These are phyloP conservation scores for Russula emetica DNA, from an alignment of 768 basidiomycete genomes.

Conservation along the genomic window DNA sequence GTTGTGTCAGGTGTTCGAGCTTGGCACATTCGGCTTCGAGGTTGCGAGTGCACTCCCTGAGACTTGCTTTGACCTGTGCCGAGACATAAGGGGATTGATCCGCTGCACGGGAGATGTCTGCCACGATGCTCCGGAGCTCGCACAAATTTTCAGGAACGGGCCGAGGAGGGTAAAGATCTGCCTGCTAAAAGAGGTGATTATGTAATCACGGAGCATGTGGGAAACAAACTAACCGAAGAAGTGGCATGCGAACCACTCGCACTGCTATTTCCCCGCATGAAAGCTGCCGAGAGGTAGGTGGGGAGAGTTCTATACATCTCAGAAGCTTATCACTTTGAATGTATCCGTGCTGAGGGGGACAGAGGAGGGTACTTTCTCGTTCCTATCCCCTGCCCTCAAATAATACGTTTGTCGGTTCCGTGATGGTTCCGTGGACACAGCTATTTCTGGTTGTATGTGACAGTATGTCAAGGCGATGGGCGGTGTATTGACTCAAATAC, in stretches of 20 bases:
- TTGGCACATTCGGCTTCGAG: constrained; percentile 17
- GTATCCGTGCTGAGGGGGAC: not conserved
- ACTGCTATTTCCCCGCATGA: not conserved
- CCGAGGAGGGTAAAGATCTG: not conserved
- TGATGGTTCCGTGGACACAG: not conserved
- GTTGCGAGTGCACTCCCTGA: constrained; percentile 1
- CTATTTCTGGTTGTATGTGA: constrained; percentile 5
- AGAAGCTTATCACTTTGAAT: not conserved
- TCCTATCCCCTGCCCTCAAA: not conserved
- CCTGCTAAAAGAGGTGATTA: not conserved
- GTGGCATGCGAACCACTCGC: not conserved
- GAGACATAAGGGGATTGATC: not conserved
- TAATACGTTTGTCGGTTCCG: not conserved
- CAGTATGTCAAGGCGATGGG: not conserved
- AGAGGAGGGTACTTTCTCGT: not conserved
- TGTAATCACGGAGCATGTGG: not conserved
- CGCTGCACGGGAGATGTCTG: not conserved
- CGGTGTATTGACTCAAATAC: constrained; percentile 7
- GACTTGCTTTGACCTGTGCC: not conserved
- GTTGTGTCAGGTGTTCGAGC: not conserved
- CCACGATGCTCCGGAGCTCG: constrained; percentile 6
- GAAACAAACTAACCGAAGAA: not conserved
- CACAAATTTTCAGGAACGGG: constrained; percentile 11
- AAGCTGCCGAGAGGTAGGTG: not conserved
- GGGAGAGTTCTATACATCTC: not conserved